Evolutionary conservation across 495 filamentous ascomycete species (phyloP).

Genomic region (Hypoxylon trugodes): DNA sequence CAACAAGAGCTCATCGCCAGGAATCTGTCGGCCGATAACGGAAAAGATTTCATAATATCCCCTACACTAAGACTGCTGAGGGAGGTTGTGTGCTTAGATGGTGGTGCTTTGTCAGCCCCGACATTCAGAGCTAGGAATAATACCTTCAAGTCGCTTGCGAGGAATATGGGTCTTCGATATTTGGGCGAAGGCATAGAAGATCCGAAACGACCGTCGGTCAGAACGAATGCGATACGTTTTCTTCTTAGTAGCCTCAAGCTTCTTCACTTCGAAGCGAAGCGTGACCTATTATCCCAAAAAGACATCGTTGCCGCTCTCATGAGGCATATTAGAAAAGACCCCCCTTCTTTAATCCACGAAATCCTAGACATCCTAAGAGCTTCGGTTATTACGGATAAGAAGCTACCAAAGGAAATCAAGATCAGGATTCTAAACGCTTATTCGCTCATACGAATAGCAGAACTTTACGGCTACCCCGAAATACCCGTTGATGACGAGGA

Average conservation of each 20-base stretch:
- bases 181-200: conserved; percentile 63
- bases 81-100: conserved; percentile 82
- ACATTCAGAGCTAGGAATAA: conserved; percentile 74
- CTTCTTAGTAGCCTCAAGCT: conserved; percentile 76
- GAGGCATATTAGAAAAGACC: conserved; percentile 74
- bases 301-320: conserved; percentile 75
- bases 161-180: conserved; percentile 64
- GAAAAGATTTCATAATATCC: conserved; percentile 84
- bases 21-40: conserved; percentile 73
- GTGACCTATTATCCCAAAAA: conserved; percentile 75
- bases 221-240: conserved; percentile 78
- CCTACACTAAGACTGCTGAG: conserved; percentile 81
- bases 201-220: conserved; percentile 70
- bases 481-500: conserved; percentile 32
- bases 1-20: conserved; percentile 76
- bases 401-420: conserved; percentile 74
- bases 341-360: conserved; percentile 72
- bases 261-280: conserved; percentile 73
- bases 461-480: conserved; percentile 71
- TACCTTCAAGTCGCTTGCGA: conserved; percentile 75
- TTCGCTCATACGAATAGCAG: conserved; percentile 74
- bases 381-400: conserved; percentile 72
- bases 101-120: conserved; percentile 74
- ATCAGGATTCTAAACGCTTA: conserved; percentile 73
- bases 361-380: conserved; percentile 70